Percentiles rank a stretch among this genome's conserved stretches.
These are phyloP conservation scores for Astrocystis sublimbata DNA, from an alignment of 495 filamentous ascomycete species.

Conservation along the genomic window DNA sequence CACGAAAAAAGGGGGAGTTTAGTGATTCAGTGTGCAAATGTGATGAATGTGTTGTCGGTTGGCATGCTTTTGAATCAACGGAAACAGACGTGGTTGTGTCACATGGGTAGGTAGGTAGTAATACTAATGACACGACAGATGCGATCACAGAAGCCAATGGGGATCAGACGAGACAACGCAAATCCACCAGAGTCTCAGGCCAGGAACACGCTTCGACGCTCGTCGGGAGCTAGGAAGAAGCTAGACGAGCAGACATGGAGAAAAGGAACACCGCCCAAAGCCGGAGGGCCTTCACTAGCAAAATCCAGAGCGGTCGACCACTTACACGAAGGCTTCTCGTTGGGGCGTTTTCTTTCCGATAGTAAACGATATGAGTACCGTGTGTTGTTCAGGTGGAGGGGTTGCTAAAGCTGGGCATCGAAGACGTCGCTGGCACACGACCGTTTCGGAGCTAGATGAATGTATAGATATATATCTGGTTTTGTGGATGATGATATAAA, in stretches of 20 bases:
- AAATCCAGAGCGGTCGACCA: not conserved
- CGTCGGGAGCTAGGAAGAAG: not conserved
- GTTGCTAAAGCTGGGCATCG: not conserved
- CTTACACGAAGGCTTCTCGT: not conserved
- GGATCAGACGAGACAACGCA: not conserved
- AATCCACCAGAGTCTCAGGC: not conserved
- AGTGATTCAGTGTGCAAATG: not conserved
- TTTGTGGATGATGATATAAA: not conserved
- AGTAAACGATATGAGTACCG: not conserved
- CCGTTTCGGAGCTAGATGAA: not conserved
- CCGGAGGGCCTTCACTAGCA: not conserved
- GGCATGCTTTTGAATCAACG: slow-evolving; percentile 21
- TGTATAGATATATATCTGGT: not conserved
- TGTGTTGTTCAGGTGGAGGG: not conserved
- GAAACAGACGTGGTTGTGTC: slow-evolving; percentile 22
- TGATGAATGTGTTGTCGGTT: not conserved
- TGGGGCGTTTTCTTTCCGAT: not conserved
- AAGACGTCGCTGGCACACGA: not conserved
- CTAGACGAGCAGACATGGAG: not conserved
- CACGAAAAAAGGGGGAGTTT: slow-evolving; percentile 16
- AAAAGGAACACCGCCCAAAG: not conserved
- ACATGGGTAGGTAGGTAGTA: no score
- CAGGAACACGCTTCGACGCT: not conserved
- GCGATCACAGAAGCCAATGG: not conserved
- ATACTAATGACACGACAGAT: slow-evolving; percentile 2